Evolutionary conservation across 495 filamentous ascomycete genomes (phyloP), one percentile per base, ranked within the genome.

Genomic region (Halenospora varia): DNA sequence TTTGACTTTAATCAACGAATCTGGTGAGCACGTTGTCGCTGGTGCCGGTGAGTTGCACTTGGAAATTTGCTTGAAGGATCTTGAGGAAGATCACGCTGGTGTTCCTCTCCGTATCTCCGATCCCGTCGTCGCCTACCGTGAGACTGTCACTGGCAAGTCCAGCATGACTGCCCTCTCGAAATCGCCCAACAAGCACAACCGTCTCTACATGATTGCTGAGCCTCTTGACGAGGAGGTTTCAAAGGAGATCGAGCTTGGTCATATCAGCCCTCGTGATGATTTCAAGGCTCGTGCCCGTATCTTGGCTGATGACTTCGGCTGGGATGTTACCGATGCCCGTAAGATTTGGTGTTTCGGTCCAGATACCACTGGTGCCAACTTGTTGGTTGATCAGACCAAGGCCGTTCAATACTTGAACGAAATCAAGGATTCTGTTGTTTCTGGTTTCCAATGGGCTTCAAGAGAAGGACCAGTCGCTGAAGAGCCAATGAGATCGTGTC

Each of bases 311-410:
- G 94, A 99, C 68, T 86, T 91, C 79, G 92, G 89, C 69, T 99
- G 94, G 94, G 94, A 99, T 82, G 94, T 99, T 69, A 99, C 94
- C 65, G 94, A 99, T 78, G 94, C 94, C 74, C 90, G 94, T 79
- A 99, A 99, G 89, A 99, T 99, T 74, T 99, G 94, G 94, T 93
- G 89, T 73, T 99, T 99, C 82, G 94, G 94, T 76, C 94, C 94
- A 65, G 95, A 99, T 75, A 96, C 92, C 70, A 91, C 78, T 70
- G 94, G 94, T 75, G 89, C 94, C 85, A 99, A 99, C 81, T 77
- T 99, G 84, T 80, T 99, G 60, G 87, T 99, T 68, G 94, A 99
- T 76, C 94, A 97, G 86, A 96, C 93, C 80, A 98, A 98, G 89
- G 94, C 94, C 66, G 94, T 99, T 58, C 94, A 99, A 81, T 99